Evolutionary conservation across 768 basidiomycete genomes (phyloP).

Genomic region (Leccinellum luteum): DNA sequence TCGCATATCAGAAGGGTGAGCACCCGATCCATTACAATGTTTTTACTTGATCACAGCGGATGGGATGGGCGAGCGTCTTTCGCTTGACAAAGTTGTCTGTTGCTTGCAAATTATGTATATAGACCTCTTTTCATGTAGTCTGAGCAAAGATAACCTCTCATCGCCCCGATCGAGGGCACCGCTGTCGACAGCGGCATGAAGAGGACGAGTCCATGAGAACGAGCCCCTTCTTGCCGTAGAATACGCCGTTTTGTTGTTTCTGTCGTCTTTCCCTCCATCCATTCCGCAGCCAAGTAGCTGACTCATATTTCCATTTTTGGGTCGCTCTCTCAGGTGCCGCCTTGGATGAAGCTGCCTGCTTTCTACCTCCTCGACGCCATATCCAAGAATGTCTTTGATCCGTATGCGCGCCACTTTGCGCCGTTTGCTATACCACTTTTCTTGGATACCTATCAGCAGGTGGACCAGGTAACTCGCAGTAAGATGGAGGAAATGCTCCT

Average conservation of each 20-base stretch:
- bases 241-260: slow-evolving; percentile 31
- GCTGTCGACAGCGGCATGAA: slow-evolving; percentile 33
- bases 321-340: slow-evolving; percentile 62
- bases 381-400: slow-evolving; percentile 92
- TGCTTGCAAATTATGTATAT: slow-evolving; percentile 43
- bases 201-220: slow-evolving; percentile 39
- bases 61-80: slow-evolving; percentile 25
- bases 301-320: slow-evolving; percentile 52
- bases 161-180: slow-evolving; percentile 32
- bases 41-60: slow-evolving; percentile 28
- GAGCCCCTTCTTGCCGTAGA: slow-evolving; percentile 23
- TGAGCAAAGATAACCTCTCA: slow-evolving; percentile 42
- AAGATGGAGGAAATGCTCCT: slow-evolving; percentile 99
- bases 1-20: slow-evolving; percentile 88
- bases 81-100: slow-evolving; percentile 23
- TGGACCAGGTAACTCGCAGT: slow-evolving; percentile 78
- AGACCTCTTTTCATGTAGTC: slow-evolving; percentile 39
- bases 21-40: slow-evolving; percentile 29
- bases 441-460: slow-evolving; percentile 82
- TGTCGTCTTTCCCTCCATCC: slow-evolving; percentile 18
- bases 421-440: slow-evolving; percentile 81
- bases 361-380: slow-evolving; percentile 97
- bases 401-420: slow-evolving; percentile 85
- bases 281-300: slow-evolving; percentile 45
- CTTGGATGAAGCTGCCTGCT: slow-evolving; percentile 87